phyloP scores from a whole-genome alignment of 371 early-diverging fungal genomes.

The Mortierella sp. region DNA sequence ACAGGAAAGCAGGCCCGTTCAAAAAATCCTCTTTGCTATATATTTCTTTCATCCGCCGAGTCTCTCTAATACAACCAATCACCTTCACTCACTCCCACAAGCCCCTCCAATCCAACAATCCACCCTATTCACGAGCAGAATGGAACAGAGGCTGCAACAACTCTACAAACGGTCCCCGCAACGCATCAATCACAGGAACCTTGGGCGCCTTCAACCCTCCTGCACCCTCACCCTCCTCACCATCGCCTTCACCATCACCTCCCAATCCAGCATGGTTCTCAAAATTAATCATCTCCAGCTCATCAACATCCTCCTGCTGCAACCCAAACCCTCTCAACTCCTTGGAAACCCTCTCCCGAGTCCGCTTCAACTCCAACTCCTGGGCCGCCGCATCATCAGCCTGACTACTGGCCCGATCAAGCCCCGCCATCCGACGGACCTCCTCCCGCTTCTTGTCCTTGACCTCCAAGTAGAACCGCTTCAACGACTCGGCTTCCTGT shows the following conservation, averaged over 20 bases:
- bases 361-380: not conserved
- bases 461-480: slow-evolving; percentile 33
- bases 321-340: slow-evolving; percentile 45
- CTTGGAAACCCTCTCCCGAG: slow-evolving; percentile 22
- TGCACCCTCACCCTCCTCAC: slow-evolving; percentile 8
- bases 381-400: not conserved
- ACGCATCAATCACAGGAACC: slow-evolving; percentile 47
- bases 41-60: not conserved
- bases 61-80: not conserved
- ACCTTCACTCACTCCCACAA: not conserved
- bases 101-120: not conserved
- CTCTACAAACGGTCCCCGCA: slow-evolving; percentile 37
- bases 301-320: slow-evolving; percentile 52
- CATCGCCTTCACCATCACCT: slow-evolving; percentile 13
- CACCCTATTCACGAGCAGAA: slow-evolving; percentile 47
- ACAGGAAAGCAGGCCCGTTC: not conserved
- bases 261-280: slow-evolving; percentile 16
- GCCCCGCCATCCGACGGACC: slow-evolving; percentile 48
- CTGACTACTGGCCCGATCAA: slow-evolving; percentile 22
- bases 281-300: slow-evolving; percentile 52
- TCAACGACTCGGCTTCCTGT: slow-evolving; percentile 37
- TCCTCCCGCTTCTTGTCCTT: slow-evolving; percentile 48
- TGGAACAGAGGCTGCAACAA: slow-evolving; percentile 44
- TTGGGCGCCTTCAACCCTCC: slow-evolving; percentile 27
- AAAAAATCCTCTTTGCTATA: not conserved